These are phyloP conservation scores for Botrytis elliptica DNA, from an alignment of 2,329 filamentous ascomycete species.

Conservation along the genomic window DNA sequence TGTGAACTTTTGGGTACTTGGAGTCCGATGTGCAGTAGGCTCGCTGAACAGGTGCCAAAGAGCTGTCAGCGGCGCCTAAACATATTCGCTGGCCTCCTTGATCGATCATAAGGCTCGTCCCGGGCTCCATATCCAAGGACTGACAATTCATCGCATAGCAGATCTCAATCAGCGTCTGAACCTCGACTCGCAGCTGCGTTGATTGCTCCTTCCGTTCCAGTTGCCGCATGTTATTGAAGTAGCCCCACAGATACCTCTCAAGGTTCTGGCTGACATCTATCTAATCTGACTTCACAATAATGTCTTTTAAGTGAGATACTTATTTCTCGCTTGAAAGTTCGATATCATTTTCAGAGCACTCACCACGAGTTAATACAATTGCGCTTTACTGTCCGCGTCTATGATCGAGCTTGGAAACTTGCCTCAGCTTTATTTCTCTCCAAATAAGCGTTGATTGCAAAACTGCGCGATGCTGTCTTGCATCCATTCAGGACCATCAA, in stretches of 20 bases:
- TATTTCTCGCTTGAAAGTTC: too few species aligned
- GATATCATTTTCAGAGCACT: not conserved
- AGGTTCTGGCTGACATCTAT: not conserved
- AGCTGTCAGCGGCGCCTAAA: not conserved
- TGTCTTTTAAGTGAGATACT: not conserved
- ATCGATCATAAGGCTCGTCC: too few species aligned
- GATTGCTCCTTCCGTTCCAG: too few species aligned
- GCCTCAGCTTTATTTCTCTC: not conserved
- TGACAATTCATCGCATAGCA: too few species aligned
- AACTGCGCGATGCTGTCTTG: not conserved
- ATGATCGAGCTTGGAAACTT: not conserved
- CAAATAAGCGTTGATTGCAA: not conserved
- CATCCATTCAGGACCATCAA: not conserved
- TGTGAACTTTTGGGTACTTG: too few species aligned
- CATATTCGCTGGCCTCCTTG: too few species aligned
- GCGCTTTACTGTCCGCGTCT: not conserved
- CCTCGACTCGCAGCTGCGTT: too few species aligned
- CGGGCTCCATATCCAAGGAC: too few species aligned
- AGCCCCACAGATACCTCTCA: too few species aligned
- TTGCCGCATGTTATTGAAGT: too few species aligned
- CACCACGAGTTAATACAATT: not conserved
- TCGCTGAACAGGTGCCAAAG: not conserved
- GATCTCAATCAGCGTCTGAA: too few species aligned
- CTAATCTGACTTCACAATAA: not conserved
- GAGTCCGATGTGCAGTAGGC: too few species aligned